Conservation (phyloP, 2,329 filamentous ascomycete genomes). For the Eutypa lata region DNA sequence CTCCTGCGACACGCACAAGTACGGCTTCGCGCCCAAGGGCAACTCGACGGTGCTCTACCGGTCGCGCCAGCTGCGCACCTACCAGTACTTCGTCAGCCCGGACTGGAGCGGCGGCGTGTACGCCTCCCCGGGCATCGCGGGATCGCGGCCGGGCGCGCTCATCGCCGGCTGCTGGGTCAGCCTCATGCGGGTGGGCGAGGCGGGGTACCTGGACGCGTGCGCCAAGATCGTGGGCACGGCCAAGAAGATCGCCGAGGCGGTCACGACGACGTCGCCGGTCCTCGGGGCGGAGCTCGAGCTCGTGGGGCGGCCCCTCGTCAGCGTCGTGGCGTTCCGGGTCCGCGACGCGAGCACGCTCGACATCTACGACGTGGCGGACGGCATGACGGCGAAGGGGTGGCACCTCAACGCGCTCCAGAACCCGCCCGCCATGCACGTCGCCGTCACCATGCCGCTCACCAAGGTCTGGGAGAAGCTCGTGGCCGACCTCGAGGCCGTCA, state of each 20-base stretch:
- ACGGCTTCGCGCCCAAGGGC: slow-evolving; percentile 96
- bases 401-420: slow-evolving; percentile 92
- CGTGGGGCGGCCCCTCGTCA: slow-evolving; percentile 81
- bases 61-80: slow-evolving; percentile 69
- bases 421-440: slow-evolving; percentile 89
- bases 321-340: slow-evolving; percentile 85
- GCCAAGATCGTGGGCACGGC: slow-evolving; percentile 82
- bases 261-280: slow-evolving; percentile 64
- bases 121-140: slow-evolving; percentile 86
- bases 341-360: slow-evolving; percentile 62
- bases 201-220: slow-evolving; percentile 84
- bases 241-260: slow-evolving; percentile 75
- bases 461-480: slow-evolving; percentile 78
- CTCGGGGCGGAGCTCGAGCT: slow-evolving; percentile 73
- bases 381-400: slow-evolving; percentile 81
- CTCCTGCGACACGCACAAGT: slow-evolving; percentile 97
- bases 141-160: slow-evolving; percentile 85
- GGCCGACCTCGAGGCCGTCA: slow-evolving; percentile 63
- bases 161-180: slow-evolving; percentile 96
- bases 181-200: slow-evolving; percentile 83
- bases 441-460: slow-evolving; percentile 83
- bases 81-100: slow-evolving; percentile 95
- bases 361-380: slow-evolving; percentile 92
- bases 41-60: slow-evolving; percentile 94
- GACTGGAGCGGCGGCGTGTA: slow-evolving; percentile 97